Percentiles rank a stretch among this genome's conserved stretches.
phyloP scores from a whole-genome alignment of 208 protist species.

The Endotrypanum monterogeii region DNA sequence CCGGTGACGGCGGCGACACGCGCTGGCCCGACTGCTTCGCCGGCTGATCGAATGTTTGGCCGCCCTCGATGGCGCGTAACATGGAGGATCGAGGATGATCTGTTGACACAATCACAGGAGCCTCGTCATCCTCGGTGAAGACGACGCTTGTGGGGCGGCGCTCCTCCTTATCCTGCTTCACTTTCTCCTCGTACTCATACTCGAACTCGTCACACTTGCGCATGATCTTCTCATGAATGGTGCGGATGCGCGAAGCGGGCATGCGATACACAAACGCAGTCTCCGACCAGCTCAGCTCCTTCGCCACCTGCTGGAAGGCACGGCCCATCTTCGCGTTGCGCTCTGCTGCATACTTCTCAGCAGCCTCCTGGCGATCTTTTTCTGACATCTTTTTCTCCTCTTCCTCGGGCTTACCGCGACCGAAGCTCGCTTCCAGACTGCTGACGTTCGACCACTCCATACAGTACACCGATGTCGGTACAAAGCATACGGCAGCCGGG shows the following conservation, averaged over 20 bases:
- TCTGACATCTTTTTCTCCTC: slow-evolving; percentile 35
- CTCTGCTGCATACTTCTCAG: slow-evolving; percentile 50
- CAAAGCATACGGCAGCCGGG: slow-evolving; percentile 61
- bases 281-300: slow-evolving; percentile 68
- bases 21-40: slow-evolving; percentile 7
- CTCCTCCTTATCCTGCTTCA: slow-evolving; percentile 36
- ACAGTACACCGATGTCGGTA: slow-evolving; percentile 51
- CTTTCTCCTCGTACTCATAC: slow-evolving; percentile 64
- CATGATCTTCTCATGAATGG: slow-evolving; percentile 50
- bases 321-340: slow-evolving; percentile 48
- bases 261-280: slow-evolving; percentile 75
- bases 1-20: slow-evolving; percentile 28
- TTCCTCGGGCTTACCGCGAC: slow-evolving; percentile 50
- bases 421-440: slow-evolving; percentile 59
- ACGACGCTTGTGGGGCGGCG: slow-evolving; percentile 23
- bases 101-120: background rate
- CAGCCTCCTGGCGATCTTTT: slow-evolving; percentile 40
- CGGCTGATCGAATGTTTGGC: slow-evolving; percentile 4
- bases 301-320: slow-evolving; percentile 55
- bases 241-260: slow-evolving; percentile 44
- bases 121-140: slow-evolving; percentile 36
- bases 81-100: slow-evolving; percentile 3
- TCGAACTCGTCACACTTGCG: slow-evolving; percentile 58
- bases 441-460: slow-evolving; percentile 56
- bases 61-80: background rate